Conservation (phyloP, 768 basidiomycete genomes). For the Phanerochaete sordida region DNA sequence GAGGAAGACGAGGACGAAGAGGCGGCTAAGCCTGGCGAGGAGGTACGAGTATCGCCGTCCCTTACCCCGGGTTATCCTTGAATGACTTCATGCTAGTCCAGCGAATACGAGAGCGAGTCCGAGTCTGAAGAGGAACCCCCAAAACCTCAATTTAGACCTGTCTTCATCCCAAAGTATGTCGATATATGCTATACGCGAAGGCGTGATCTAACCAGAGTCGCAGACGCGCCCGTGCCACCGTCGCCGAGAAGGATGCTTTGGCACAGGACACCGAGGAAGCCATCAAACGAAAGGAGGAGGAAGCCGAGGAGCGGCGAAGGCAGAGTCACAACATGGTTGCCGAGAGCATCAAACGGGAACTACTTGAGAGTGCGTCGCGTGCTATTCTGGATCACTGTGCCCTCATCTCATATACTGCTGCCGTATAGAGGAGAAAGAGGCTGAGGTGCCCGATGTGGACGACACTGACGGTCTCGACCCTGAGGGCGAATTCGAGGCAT, state of each 20-base stretch:
- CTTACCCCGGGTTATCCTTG: neutral
- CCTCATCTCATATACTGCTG: neutral
- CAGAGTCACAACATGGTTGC: conserved; percentile 92
- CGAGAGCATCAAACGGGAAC: conserved; percentile 87
- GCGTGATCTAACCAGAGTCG: neutral
- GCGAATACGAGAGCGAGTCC: conserved; percentile 69
- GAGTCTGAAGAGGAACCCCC: conserved; percentile 73
- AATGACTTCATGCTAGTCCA: conserved; percentile 48
- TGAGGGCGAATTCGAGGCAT: conserved; percentile 88
- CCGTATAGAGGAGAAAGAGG: conserved; percentile 80
- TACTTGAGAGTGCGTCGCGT: conserved; percentile 84
- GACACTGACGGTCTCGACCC: conserved; percentile 95
- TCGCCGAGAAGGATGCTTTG: conserved; percentile 64
- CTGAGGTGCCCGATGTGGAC: conserved; percentile 81
- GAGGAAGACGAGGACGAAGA: conserved; percentile 40
- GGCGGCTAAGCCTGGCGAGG: conserved; percentile 32
- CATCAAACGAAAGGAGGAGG: conserved; percentile 61
- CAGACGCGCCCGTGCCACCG: conserved; percentile 75
- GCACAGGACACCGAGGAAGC: conserved; percentile 76
- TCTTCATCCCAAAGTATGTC: conserved; percentile 90
- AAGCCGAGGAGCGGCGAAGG: conserved; percentile 79
- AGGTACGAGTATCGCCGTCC: conserved; percentile 34
- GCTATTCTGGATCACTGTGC: neutral
- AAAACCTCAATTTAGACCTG: conserved; percentile 81
- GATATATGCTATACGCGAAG: neutral